Evolutionary conservation across 495 filamentous ascomycete genomes (phyloP).

Genomic region (Tuber indicum): DNA sequence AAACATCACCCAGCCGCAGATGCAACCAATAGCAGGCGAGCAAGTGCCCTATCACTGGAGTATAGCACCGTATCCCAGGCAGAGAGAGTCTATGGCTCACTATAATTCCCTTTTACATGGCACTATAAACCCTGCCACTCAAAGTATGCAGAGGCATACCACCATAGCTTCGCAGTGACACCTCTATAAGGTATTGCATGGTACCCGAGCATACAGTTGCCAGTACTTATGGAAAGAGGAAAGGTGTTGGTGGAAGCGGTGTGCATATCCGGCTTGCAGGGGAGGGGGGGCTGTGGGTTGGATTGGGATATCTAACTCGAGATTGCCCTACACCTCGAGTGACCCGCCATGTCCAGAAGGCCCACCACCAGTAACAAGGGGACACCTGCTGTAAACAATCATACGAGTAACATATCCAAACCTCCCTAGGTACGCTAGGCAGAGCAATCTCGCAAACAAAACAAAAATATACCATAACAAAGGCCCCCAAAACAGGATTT

Average conservation of each 20-base stretch:
- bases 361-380: too few relatives aligned
- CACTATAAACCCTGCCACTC: background rate
- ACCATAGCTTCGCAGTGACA: background rate
- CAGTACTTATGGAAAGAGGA: too few relatives aligned
- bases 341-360: too few relatives aligned
- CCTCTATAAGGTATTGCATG: background rate
- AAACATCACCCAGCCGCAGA: background rate
- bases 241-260: too few relatives aligned
- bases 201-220: background rate
- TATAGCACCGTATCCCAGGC: background rate
- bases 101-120: background rate
- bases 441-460: background rate
- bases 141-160: background rate
- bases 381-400: too few relatives aligned
- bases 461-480: background rate
- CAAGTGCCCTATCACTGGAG: background rate
- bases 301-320: too few relatives aligned
- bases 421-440: background rate
- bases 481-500: background rate
- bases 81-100: background rate
- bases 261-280: too few relatives aligned
- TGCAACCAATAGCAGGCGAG: background rate
- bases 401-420: too few relatives aligned
- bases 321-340: too few relatives aligned
- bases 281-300: too few relatives aligned